Conservation (phyloP, 208 protist species). For the Leishmania martiniquensis region DNA sequence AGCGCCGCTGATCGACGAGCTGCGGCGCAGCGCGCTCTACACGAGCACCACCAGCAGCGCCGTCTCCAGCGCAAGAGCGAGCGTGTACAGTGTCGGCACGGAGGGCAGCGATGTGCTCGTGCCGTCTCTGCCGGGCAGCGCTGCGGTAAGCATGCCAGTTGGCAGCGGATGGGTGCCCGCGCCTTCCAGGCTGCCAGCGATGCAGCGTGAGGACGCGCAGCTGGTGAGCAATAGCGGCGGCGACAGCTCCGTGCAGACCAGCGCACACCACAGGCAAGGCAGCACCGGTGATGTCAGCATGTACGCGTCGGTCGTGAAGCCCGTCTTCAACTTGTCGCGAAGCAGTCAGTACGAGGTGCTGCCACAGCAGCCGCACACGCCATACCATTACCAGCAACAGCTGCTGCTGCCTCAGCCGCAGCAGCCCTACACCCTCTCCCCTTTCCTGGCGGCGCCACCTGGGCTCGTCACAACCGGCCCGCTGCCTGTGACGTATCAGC, state of each 20-base stretch:
- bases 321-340: background rate
- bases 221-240: background rate
- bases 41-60: background rate
- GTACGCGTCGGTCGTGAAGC: background rate
- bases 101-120: background rate
- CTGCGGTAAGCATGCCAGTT: background rate
- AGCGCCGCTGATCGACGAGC: background rate
- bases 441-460: background rate
- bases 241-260: background rate
- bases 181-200: background rate
- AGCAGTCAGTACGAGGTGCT: background rate
- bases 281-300: background rate
- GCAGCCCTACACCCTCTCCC: background rate
- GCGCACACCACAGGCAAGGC: too few species aligned
- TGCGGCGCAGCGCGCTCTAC: slow-evolving; percentile 5
- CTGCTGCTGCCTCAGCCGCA: slow-evolving; percentile 12
- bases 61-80: background rate
- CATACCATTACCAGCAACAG: background rate
- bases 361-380: background rate
- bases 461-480: background rate
- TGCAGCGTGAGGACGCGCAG: background rate
- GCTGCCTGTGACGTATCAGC: background rate
- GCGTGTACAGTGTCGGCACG: background rate
- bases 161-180: background rate
- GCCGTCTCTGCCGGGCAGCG: background rate